Evolutionary conservation across 352 stramenopile genomes (phyloP).

Genomic region (Peronospora destructor): DNA sequence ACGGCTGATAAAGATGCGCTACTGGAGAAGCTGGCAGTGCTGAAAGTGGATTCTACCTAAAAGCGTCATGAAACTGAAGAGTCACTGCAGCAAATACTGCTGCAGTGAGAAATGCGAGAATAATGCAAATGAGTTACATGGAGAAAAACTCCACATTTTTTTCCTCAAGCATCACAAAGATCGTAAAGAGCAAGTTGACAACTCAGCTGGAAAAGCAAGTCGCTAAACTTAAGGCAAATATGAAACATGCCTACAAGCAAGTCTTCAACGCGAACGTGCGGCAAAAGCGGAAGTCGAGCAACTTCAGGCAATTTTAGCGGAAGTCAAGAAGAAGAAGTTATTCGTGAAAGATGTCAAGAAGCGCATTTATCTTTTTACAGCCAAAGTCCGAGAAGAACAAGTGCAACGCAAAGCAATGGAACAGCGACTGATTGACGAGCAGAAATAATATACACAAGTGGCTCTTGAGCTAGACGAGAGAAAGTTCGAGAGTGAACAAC

Average conservation of each 20-base stretch:
- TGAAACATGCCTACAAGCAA: slow-evolving; percentile 12
- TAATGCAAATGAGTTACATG: slow-evolving; percentile 15
- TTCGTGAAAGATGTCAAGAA: not conserved
- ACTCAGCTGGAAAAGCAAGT: slow-evolving; percentile 43
- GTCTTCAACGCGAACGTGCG: no score
- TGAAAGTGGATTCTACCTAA: no score
- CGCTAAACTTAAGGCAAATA: slow-evolving; percentile 37
- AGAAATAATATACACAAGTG: slow-evolving; percentile 17
- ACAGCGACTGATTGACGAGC: slow-evolving; percentile 22
- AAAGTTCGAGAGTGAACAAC: no score
- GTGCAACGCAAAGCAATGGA: slow-evolving; percentile 18
- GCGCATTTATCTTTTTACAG: not conserved
- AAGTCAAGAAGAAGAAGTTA: slow-evolving; percentile 38
- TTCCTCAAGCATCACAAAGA: slow-evolving; percentile 33
- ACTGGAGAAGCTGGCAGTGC: no score
- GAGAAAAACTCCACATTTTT: no score
- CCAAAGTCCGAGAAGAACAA: not conserved
- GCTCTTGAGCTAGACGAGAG: slow-evolving; percentile 30
- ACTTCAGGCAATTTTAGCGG: slow-evolving; percentile 9
- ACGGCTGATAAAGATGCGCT: no score
- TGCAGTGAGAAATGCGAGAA: slow-evolving; percentile 10
- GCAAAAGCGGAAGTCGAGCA: no score
- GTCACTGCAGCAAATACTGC: no score
- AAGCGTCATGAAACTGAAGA: no score
- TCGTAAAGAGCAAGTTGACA: slow-evolving; percentile 26